Evolutionary conservation across 2,329 filamentous ascomycete species (phyloP), one percentile per base, ranked within the genome.

Genomic region (Scleromitrula shiraiana): DNA sequence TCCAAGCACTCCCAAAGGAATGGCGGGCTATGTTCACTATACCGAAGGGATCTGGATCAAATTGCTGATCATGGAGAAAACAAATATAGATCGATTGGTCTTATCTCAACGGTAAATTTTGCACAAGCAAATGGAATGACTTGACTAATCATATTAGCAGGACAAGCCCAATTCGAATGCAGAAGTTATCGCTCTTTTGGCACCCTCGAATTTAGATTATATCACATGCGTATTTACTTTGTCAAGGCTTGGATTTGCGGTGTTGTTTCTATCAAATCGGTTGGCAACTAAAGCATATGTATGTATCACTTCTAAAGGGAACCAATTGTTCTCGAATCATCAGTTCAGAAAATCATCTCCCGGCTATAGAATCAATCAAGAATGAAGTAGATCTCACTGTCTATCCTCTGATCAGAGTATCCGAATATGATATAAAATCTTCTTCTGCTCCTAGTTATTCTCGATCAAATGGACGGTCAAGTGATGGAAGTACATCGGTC

Each of bases 221-320:
- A 64, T 78, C 30, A 64, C 76, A 20, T 69, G 71, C n/a, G 64
- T 76, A 9, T 67, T 78, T 26, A 74, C 73, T 4, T 56, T 80
- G 27, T 69, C 68, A 20, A 68, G 74, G 45, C 62, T 80, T 40
- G 76, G 76, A 5, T 76, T 74, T 60, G 67, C 73, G 1, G 67
- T 71, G 2, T 62, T 80, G 1, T 69, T 78, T 27, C 65, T 80
- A 2, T 79, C 76, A 0, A 76, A 73, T 2, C 64, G 77, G 6
- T 67, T 80, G 2, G 68, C 75, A 2, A 66, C 68, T 2, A 67
- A 70, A 44, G 77, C 77, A 5, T 73, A 76, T 50, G 60, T 68
- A 12, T 68, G 60, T 68, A 12, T 68, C 67, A 19, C 59, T 79
- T 7, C 63, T 76, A 19, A 62, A 69, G 20, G 67, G 68, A 53